Base-by-base conservation (phyloP, 768 basidiomycete species). In the Kwoniella heveanensis region DNA sequence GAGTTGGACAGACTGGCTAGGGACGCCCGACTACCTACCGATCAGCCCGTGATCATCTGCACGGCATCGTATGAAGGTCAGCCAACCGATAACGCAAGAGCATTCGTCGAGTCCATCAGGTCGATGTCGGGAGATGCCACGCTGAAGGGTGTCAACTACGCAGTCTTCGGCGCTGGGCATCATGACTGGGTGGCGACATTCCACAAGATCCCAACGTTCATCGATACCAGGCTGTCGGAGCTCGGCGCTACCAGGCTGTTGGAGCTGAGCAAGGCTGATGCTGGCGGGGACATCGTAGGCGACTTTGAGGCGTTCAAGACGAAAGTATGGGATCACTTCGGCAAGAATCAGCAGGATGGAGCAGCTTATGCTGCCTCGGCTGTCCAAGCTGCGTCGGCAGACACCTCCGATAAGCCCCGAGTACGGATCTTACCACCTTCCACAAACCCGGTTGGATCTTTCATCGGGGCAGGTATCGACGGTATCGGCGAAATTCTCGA, bases 51-150 rank as follows among this genome's bases (percentile, higher is more conserved):
- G 0, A 70, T 84, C 17, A 80, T 84, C 30, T 71, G 83, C 48
- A 84, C 83, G 12, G 83, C 84, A 1, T 83, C 83, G 0, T 85
- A 83, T 66, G 84, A 85, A 75, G 84, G 83, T 77, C 79, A 83
- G 71, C 84, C 84, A 21, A 82, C 84, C 0, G 83, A 84, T 72
- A 84, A 85, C 63, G 84, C 84, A 2, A 79, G 80, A 8, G 79
- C 78, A 56, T 84, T 84, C 68, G 78, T 84, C 19, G 80, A 83
- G 55, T 82, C 82, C 79, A 58, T 85, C 21, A 74, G 74, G 37
- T 76, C 66, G 58, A 65, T 81, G 7, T 63, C 77, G 9, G 74
- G 66, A 36, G 49, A 62, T 30, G 73, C 77, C 57, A 32, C 58
- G 5, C 17, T 44, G 39, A 30, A 29, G n/a, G 61, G 57, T 19